A percentile compares a stretch with the other conserved stretches of the same genome.
These are phyloP conservation scores for Rheum nobile DNA, from an alignment of 148 eudicot genomes.

Conservation along the genomic window DNA sequence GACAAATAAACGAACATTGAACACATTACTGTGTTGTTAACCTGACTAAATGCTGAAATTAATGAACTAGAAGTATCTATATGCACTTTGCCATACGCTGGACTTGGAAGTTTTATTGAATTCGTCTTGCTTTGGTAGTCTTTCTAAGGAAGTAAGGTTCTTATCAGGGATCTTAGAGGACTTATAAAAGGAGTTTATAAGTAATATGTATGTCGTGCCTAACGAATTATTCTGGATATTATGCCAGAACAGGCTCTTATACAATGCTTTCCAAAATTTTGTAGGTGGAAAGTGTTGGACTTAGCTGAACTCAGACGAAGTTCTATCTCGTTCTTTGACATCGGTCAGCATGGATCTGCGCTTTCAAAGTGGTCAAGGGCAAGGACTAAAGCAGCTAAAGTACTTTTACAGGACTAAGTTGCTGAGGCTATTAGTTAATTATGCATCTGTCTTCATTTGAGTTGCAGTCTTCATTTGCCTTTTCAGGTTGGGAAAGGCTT, in stretches of 20 bases:
- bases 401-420: conserved; percentile 1
- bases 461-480: not conserved
- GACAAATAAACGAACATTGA: not conserved
- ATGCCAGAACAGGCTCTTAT: not conserved
- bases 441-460: not conserved
- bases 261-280: not conserved
- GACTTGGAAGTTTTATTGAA: too few species aligned
- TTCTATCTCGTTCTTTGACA: conserved; percentile 51
- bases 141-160: too few species aligned
- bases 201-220: not conserved
- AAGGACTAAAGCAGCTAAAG: conserved; percentile 56
- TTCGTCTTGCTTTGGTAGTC: too few species aligned
- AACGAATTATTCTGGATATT: not conserved
- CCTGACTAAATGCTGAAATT: not conserved
- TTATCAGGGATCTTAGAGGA: too few species aligned
- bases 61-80: not conserved
- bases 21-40: not conserved
- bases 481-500: conserved; percentile 53
- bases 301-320: conserved; percentile 52
- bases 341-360: conserved; percentile 36
- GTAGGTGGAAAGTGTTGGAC: conserved; percentile 64
- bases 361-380: conserved; percentile 60
- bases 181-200: not conserved
- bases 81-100: too few species aligned
- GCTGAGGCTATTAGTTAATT: not conserved